Evolutionary conservation across 192 early-diverging fungal genomes (phyloP).

Genomic region (Backusella tuberculispora): DNA sequence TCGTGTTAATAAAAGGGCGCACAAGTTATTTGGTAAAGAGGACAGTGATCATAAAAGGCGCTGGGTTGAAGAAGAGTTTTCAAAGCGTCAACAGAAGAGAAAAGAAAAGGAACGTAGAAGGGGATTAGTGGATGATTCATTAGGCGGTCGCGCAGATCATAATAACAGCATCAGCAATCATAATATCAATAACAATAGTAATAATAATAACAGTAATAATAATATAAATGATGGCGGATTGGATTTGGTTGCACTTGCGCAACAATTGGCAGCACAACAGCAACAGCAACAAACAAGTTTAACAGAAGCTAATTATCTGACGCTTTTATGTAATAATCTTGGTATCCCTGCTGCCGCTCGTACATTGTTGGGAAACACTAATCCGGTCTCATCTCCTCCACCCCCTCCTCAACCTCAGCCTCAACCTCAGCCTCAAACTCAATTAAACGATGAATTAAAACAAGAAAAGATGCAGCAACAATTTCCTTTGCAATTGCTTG

Average conservation of each 20-base stretch:
- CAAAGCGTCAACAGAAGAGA: slow-evolving; percentile 62
- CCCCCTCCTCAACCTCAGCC: background rate
- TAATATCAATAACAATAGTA: background rate
- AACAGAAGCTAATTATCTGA: slow-evolving; percentile 23
- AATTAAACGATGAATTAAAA: background rate
- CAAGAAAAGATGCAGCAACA: background rate
- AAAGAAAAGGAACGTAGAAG: slow-evolving; percentile 59
- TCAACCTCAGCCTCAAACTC: background rate
- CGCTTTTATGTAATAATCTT: slow-evolving; percentile 26
- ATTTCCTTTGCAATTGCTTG: slow-evolving; percentile 24
- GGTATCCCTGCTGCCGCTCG: slow-evolving; percentile 15
- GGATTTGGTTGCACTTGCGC: background rate
- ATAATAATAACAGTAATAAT: background rate
- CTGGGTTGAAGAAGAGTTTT: slow-evolving; percentile 72
- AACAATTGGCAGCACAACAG: slow-evolving; percentile 13
- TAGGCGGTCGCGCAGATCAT: background rate
- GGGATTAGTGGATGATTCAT: slow-evolving; percentile 20
- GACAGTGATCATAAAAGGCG: slow-evolving; percentile 55
- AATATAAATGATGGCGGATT: background rate
- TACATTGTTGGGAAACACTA: background rate
- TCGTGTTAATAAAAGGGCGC: slow-evolving; percentile 71
- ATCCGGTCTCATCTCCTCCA: background rate
- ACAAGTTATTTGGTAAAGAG: slow-evolving; percentile 59
- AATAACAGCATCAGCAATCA: background rate
- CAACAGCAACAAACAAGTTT: background rate